Conservation (phyloP, 2,329 filamentous ascomycete genomes). For the Thelonectria olida region DNA sequence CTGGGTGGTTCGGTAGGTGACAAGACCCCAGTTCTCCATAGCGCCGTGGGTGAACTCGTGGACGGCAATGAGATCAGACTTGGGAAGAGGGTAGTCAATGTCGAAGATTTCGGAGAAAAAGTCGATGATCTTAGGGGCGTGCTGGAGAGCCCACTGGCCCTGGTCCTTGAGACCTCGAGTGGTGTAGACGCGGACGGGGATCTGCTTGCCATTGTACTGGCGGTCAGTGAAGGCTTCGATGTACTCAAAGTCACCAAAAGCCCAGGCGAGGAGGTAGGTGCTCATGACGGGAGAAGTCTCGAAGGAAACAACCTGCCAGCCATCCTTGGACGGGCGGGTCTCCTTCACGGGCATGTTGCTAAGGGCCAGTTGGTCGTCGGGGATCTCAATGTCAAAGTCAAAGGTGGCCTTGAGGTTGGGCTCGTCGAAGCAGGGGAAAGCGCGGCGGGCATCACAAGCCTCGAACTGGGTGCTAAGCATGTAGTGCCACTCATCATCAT, state of each 20-base stretch:
- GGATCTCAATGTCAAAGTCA: slow-evolving; percentile 91
- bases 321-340: slow-evolving; percentile 65
- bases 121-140: slow-evolving; percentile 92
- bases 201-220: slow-evolving; percentile 87
- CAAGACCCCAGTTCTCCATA: slow-evolving; percentile 97
- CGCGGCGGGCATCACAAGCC: slow-evolving; percentile 91
- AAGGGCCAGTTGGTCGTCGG: slow-evolving; percentile 85
- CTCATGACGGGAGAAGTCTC: slow-evolving; percentile 90
- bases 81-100: slow-evolving; percentile 92
- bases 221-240: slow-evolving; percentile 90
- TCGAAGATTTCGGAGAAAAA: slow-evolving; percentile 96
- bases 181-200: slow-evolving; percentile 95
- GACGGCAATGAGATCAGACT: slow-evolving; percentile 89
- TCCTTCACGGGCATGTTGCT: slow-evolving; percentile 95
- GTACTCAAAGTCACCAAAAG: slow-evolving; percentile 96
- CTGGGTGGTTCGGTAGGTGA: slow-evolving; percentile 95
- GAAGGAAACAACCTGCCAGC: slow-evolving; percentile 80
- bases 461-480: slow-evolving; percentile 99
- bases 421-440: slow-evolving; percentile 98
- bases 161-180: slow-evolving; percentile 94
- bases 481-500: slow-evolving; percentile 71
- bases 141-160: slow-evolving; percentile 87
- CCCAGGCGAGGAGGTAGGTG: slow-evolving; percentile 92
- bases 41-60: slow-evolving; percentile 90
- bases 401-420: slow-evolving; percentile 97